Percentiles rank a stretch among this genome's conserved stretches.
These are phyloP conservation scores for Mucor ambiguus DNA, from an alignment of 371 early-diverging fungal genomes.

Conservation along the genomic window DNA sequence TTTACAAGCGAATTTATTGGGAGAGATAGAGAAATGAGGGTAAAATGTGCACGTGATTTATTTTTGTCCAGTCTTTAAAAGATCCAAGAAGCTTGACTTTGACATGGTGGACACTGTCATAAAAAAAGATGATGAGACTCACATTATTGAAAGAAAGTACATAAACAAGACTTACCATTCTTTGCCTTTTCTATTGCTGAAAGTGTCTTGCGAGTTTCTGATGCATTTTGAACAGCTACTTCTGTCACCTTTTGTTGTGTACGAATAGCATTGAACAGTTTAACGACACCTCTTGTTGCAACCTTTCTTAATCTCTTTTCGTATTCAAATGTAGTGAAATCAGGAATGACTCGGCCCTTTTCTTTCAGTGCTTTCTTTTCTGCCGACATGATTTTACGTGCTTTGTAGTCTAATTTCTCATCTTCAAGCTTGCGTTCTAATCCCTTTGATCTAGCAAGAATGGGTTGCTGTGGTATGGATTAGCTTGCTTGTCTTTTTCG, in stretches of 20 bases:
- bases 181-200: slow-evolving; percentile 60
- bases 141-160: too few relatives aligned
- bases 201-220: slow-evolving; percentile 44
- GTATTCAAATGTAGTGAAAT: slow-evolving; percentile 68
- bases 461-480: slow-evolving; percentile 52
- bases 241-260: slow-evolving; percentile 75
- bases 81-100: slow-evolving; percentile 65
- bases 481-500: not conserved
- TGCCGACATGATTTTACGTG: slow-evolving; percentile 64
- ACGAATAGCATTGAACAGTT: slow-evolving; percentile 83
- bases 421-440: slow-evolving; percentile 76
- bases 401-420: slow-evolving; percentile 77
- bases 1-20: slow-evolving; percentile 5
- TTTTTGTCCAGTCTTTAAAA: slow-evolving; percentile 57
- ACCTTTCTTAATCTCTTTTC: slow-evolving; percentile 83
- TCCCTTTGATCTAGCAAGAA: slow-evolving; percentile 74
- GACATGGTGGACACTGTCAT: slow-evolving; percentile 60
- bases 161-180: slow-evolving; percentile 22
- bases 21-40: not conserved
- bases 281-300: slow-evolving; percentile 85
- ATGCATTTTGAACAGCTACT: slow-evolving; percentile 50
- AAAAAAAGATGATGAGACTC: slow-evolving; percentile 1
- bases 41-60: slow-evolving; percentile 4
- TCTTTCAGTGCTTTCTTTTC: slow-evolving; percentile 67
- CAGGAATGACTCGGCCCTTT: slow-evolving; percentile 70